phyloP scores from a whole-genome alignment of 805 yeast genomes.

The Metschnikowia cubensis region DNA sequence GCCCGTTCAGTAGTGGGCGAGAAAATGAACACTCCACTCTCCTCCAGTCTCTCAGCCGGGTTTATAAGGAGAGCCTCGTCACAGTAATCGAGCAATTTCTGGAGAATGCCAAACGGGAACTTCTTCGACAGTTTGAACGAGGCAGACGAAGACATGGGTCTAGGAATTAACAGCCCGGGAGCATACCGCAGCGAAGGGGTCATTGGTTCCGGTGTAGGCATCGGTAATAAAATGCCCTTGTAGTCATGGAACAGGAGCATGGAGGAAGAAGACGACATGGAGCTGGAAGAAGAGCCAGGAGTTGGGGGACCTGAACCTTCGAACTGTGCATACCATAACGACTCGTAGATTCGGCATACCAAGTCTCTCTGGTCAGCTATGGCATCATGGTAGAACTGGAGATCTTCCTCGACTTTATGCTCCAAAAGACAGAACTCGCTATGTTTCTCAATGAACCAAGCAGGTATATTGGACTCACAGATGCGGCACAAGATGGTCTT shows the following conservation, averaged over 20 bases:
- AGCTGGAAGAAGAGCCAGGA: slow-evolving; percentile 13
- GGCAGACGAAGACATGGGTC: slow-evolving; percentile 16
- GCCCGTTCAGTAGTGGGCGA: slow-evolving; percentile 64
- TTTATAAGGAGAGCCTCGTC: slow-evolving; percentile 72
- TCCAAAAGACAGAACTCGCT: slow-evolving; percentile 83
- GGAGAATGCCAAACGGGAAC: slow-evolving; percentile 62
- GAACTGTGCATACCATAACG: slow-evolving; percentile 24
- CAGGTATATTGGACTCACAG: slow-evolving; percentile 86
- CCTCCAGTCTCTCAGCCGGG: slow-evolving; percentile 54
- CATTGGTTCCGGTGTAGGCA: slow-evolving; percentile 1
- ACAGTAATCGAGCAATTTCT: slow-evolving; percentile 57
- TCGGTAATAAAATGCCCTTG: slow-evolving; percentile 53
- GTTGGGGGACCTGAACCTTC: slow-evolving; percentile 17
- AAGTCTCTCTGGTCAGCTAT: slow-evolving; percentile 64
- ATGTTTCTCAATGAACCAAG: slow-evolving; percentile 95
- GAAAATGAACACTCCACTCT: slow-evolving; percentile 30
- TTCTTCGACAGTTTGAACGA: slow-evolving; percentile 43
- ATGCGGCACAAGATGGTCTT: slow-evolving; percentile 81
- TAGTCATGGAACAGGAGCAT: slow-evolving; percentile 39
- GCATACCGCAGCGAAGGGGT: slow-evolving; percentile 4
- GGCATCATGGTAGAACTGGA: slow-evolving; percentile 71
- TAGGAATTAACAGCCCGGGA: slow-evolving; percentile 12
- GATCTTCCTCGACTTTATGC: slow-evolving; percentile 74
- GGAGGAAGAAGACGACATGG: slow-evolving; percentile 21
- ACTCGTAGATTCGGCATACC: slow-evolving; percentile 42